Percentiles rank a stretch among this genome's conserved stretches.
These are phyloP conservation scores for Clarireedia paspali DNA, from an alignment of 2,329 filamentous ascomycete species.

Conservation along the genomic window DNA sequence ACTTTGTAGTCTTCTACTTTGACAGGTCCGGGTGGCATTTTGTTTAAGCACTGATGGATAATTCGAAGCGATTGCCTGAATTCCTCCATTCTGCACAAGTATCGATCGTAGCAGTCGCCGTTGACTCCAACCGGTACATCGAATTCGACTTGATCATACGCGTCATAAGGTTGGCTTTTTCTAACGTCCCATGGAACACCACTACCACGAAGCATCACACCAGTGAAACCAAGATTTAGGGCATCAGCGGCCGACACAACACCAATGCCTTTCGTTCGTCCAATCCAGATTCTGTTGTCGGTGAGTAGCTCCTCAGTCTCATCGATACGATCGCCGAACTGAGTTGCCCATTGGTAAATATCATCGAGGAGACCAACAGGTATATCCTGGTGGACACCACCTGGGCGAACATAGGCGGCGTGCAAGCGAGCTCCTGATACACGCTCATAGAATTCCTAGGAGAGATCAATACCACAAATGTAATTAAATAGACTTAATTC, in stretches of 20 bases:
- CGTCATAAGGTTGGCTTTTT: conserved; percentile 95
- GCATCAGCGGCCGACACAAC: conserved; percentile 88
- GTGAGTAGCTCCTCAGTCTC: conserved; percentile 98
- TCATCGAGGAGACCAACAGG: conserved; percentile 92
- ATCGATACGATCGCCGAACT: conserved; percentile 96
- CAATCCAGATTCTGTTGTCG: conserved; percentile 99
- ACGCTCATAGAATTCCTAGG: conserved; percentile 97
- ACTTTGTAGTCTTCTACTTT: conserved; percentile 99
- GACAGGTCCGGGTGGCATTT: conserved; percentile 93
- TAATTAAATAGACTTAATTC: conserved; percentile 10
- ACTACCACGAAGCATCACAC: conserved; percentile 95
- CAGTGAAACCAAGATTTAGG: conserved; percentile 94
- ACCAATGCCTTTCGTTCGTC: conserved; percentile 83
- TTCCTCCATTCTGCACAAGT: conserved; percentile 98
- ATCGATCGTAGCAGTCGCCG: conserved; percentile 98
- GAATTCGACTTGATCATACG: conserved; percentile 96
- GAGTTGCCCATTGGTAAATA: conserved; percentile 99
- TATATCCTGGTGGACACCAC: conserved; percentile 92
- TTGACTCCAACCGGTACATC: conserved; percentile 95
- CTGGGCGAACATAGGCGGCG: conserved; percentile 92
- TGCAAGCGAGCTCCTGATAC: conserved; percentile 97
- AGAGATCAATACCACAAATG: background rate
- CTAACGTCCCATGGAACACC: conserved; percentile 95
- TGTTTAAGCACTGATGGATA: conserved; percentile 97
- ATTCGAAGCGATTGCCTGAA: conserved; percentile 97